A percentile compares a stretch with the other conserved stretches of the same genome.
Evolutionary conservation across 2,329 filamentous ascomycete genomes (phyloP).

Genomic region (Fusarium clavum): DNA sequence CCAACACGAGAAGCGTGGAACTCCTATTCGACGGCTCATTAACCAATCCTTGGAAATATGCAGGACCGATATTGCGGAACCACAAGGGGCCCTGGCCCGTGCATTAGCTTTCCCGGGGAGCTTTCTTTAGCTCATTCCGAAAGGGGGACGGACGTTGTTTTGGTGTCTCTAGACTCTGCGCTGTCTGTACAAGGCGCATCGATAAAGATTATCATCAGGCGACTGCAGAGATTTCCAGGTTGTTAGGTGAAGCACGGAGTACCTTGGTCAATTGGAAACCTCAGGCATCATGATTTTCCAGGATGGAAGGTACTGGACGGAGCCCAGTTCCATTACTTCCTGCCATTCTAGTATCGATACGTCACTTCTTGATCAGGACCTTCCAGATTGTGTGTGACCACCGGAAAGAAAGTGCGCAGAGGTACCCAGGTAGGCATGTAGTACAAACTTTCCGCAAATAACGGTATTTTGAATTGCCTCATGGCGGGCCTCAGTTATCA

Average conservation of each 20-base stretch:
- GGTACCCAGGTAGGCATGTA: background rate
- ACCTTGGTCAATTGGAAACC: background rate
- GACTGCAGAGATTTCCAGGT: slow-evolving; percentile 13
- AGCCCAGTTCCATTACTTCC: background rate
- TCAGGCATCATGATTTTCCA: background rate
- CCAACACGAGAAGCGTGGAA: slow-evolving; percentile 20
- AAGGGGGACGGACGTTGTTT: slow-evolving; percentile 3
- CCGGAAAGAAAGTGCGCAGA: background rate
- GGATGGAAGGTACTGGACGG: background rate
- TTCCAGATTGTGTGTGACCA: background rate
- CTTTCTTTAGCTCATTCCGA: slow-evolving; percentile 28
- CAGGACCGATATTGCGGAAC: slow-evolving; percentile 37
- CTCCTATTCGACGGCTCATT: slow-evolving; percentile 37
- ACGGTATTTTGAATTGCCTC: background rate
- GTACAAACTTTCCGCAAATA: background rate
- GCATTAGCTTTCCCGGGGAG: slow-evolving; percentile 43
- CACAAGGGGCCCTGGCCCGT: slow-evolving; percentile 21
- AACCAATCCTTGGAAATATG: slow-evolving; percentile 27
- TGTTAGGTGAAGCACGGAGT: background rate
- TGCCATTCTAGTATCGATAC: background rate
- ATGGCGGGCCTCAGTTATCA: slow-evolving; percentile 23
- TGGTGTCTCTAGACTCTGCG: background rate
- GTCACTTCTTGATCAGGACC: background rate
- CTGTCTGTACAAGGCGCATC: slow-evolving; percentile 2
- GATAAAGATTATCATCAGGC: slow-evolving; percentile 20